A percentile compares a stretch with the other conserved stretches of the same genome.
Conservation (phyloP, 169 alveolate species). For the Eimeria tenella region DNA sequence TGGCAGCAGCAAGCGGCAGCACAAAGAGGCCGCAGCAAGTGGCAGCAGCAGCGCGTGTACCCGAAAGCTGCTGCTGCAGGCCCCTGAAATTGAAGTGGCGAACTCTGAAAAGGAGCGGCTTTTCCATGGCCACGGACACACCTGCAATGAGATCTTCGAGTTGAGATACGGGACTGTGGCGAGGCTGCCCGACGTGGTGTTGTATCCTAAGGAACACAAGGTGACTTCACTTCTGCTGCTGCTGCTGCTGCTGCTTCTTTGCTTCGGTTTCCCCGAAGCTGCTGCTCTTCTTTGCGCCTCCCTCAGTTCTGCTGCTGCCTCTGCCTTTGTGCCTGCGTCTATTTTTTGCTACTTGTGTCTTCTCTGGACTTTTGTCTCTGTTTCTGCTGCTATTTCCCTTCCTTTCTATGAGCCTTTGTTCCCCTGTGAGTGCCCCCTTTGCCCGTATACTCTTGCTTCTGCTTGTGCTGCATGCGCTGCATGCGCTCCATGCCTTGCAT, state of each 20-base stretch:
- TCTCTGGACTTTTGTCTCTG: no score
- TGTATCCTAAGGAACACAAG: neutral
- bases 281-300: no score
- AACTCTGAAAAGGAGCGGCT: neutral
- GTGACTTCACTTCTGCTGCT: neutral
- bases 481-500: no score
- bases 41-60: neutral
- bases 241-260: no score
- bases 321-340: neutral
- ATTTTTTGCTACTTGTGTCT: no score
- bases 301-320: neutral
- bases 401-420: no score
- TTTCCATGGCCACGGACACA: conserved; percentile 43
- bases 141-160: conserved; percentile 37
- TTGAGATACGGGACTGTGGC: neutral
- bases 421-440: neutral
- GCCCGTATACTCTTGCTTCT: neutral
- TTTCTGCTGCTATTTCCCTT: no score
- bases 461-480: neutral
- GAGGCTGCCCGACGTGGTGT: conserved; percentile 24
- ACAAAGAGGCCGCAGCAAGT: no score
- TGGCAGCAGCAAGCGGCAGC: no score
- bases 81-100: neutral
- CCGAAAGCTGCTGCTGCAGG: neutral
- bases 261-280: no score